These are phyloP conservation scores for Galerina sulciceps DNA, from an alignment of 768 basidiomycete species.

Conservation along the genomic window DNA sequence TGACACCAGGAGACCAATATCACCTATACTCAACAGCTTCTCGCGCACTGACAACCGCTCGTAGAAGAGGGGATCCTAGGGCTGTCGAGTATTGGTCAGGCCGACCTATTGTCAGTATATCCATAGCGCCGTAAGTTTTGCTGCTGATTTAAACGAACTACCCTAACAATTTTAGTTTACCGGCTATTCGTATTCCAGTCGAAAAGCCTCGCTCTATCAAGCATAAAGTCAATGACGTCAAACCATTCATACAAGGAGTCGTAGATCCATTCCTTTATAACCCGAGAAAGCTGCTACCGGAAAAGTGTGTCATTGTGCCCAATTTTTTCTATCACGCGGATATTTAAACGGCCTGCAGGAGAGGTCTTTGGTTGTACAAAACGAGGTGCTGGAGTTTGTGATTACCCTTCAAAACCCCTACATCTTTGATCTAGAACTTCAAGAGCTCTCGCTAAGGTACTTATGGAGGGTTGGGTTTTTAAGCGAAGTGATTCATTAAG, in stretches of 20 bases:
- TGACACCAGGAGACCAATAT: conserved; percentile 79
- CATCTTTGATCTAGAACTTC: conserved; percentile 89
- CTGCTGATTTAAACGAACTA: not conserved
- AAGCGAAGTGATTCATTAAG: conserved; percentile 1
- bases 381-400: conserved; percentile 81
- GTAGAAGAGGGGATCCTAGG: conserved; percentile 75
- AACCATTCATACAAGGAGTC: conserved; percentile 57
- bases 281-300: conserved; percentile 67
- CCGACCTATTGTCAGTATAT: conserved; percentile 77
- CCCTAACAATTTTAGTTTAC: conserved; percentile 51
- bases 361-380: conserved; percentile 74
- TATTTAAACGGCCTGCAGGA: conserved; percentile 36
- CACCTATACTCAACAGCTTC: conserved; percentile 75
- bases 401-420: conserved; percentile 91
- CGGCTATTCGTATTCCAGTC: conserved; percentile 69
- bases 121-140: conserved; percentile 69
- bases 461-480: conserved; percentile 12
- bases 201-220: conserved; percentile 72
- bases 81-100: conserved; percentile 88
- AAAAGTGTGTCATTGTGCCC: conserved; percentile 48
- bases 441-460: conserved; percentile 81
- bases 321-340: conserved; percentile 1
- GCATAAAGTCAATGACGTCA: conserved; percentile 39
- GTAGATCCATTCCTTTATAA: conserved; percentile 92
- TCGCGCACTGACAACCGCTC: conserved; percentile 73